These are phyloP conservation scores for Metschnikowia aberdeeniae DNA, from an alignment of 805 yeast species.

Conservation along the genomic window DNA sequence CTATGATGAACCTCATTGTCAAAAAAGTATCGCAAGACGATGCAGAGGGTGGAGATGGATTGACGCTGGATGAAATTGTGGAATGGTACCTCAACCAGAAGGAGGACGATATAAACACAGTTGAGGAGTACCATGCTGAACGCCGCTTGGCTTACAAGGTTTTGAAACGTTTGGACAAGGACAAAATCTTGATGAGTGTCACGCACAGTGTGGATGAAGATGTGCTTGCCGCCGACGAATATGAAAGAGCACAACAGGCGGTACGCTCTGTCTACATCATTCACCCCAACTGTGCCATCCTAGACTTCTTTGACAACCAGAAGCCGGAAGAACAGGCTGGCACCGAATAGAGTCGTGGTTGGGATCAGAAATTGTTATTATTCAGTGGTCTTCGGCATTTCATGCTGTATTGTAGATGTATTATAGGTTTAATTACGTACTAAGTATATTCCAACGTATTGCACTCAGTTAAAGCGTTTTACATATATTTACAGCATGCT, in stretches of 20 bases:
- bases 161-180: slow-evolving; percentile 75
- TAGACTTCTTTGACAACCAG: slow-evolving; percentile 52
- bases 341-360: no score
- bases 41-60: slow-evolving; percentile 50
- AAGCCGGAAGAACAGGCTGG: slow-evolving; percentile 9
- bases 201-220: slow-evolving; percentile 33
- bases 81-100: slow-evolving; percentile 76
- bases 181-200: slow-evolving; percentile 68
- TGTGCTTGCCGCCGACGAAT: slow-evolving; percentile 13
- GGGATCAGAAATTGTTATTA: no score
- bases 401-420: no score
- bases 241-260: slow-evolving; percentile 7
- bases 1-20: slow-evolving; percentile 78
- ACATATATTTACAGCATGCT: no score
- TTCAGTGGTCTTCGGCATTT: no score
- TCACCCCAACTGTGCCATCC: slow-evolving; percentile 82
- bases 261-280: slow-evolving; percentile 35
- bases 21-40: slow-evolving; percentile 54
- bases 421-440: no score
- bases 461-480: no score
- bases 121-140: slow-evolving; percentile 67
- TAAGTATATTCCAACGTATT: no score
- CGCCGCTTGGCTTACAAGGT: slow-evolving; percentile 73
- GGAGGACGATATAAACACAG: slow-evolving; percentile 67
- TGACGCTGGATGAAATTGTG: slow-evolving; percentile 64